Evolutionary conservation across 2,329 filamentous ascomycete species (phyloP).

Genomic region (Sordariomycetes sp.): DNA sequence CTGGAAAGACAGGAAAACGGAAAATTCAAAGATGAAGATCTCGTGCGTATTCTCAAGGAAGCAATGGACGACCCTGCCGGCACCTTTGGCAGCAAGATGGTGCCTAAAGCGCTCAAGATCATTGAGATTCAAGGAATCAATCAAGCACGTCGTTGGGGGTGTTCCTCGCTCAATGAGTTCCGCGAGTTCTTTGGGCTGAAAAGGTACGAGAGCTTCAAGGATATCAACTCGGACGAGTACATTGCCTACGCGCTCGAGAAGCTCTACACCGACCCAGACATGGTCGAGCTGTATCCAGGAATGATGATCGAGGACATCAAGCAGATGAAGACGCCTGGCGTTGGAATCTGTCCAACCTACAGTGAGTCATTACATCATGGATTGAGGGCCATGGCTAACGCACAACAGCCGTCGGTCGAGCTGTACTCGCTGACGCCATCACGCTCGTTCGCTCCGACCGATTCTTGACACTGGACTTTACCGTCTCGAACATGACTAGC

Average conservation of each 20-base stretch:
- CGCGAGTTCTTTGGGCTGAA: conserved; percentile 53
- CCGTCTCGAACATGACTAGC: conserved; percentile 27
- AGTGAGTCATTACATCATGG: too few relatives aligned
- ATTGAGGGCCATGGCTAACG: too few relatives aligned
- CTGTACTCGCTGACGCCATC: conserved; percentile 51
- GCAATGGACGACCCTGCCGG: conserved; percentile 54
- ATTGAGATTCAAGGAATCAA: conserved; percentile 56
- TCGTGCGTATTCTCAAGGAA: conserved; percentile 44
- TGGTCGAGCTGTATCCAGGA: conserved; percentile 62
- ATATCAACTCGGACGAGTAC: conserved; percentile 48
- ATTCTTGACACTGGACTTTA: conserved; percentile 46
- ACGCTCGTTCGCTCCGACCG: conserved; percentile 49
- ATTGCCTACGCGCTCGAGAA: conserved; percentile 45
- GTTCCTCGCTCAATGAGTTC: conserved; percentile 56
- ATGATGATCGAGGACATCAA: conserved; percentile 53
- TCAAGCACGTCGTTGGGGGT: conserved; percentile 52
- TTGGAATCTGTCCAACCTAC: conserved; percentile 41
- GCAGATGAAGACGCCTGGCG: conserved; percentile 37
- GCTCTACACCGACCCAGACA: conserved; percentile 54
- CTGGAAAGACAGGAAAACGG: conserved; percentile 39
- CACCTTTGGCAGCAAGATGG: conserved; percentile 48
- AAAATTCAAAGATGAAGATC: conserved; percentile 46
- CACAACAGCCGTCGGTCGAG: conserved; percentile 42
- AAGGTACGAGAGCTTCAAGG: conserved; percentile 44
- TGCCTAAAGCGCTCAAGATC: conserved; percentile 47